Base-by-base conservation (phyloP, 768 basidiomycete species). In the Naematelia aurantialba region DNA sequence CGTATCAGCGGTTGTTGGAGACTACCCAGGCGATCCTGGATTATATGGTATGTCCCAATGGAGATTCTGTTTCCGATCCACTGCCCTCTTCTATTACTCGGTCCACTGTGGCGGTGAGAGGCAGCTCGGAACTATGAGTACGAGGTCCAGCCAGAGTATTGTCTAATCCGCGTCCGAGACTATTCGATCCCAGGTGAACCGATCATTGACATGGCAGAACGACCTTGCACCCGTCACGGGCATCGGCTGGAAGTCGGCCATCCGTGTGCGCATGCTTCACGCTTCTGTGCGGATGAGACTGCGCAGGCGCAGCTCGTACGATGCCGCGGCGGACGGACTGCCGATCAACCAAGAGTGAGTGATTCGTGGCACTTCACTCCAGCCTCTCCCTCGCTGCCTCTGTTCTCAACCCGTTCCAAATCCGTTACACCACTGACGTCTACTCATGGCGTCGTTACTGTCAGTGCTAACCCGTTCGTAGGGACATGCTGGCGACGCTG, bases 291-390 rank as follows among this genome's bases (percentile, higher is more conserved):
- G 76, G 3, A 30, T 61, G 1, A 46, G 74, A 46, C 63, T 77
- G 46, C 72, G 72, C 0, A 53, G 58, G 5, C 46, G 52, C 57
- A 74, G 73, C n/a, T 26, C 14, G 31, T 77, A 76, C 56, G 65
- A 72, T 53, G 54, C 51, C 8, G 62, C 53, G 24, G 55, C 48
- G 22, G 65, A 71, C 31, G 76, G 76, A 2, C 54, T 76, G 0
- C 72, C 75, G 21, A 74, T 76, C 59, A 76, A 74, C 45, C 75
- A 76, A 52, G 72, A 73, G 74, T 75, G 49, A 49, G 73, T 70
- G 10, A 50, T 2, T 21, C 1, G 5, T 17, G 5, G 29, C 8
- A 27, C 25, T 21, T 50, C 8, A 39, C 17, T 39, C 17, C 34
- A 39, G 34, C 17, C 17, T 39, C 34, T 8, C 17, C 34, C 17